A percentile compares a stretch with the other conserved stretches of the same genome.
Conservation (phyloP, 305 asterid species). For the Ajuga reptans region DNA sequence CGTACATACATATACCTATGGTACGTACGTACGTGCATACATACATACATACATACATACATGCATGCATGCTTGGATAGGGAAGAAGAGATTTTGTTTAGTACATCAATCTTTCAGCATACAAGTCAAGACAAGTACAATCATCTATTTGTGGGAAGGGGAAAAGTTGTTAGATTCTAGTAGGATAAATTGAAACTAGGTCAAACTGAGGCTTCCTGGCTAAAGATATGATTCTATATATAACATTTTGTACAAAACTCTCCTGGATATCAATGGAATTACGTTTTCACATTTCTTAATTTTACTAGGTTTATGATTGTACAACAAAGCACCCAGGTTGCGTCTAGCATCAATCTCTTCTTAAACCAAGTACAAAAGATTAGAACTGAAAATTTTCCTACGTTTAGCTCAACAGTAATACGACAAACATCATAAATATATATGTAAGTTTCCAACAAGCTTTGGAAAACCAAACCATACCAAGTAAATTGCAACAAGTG, state of each 20-base stretch:
- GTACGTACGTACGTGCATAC: not conserved
- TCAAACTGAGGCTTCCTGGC: not conserved
- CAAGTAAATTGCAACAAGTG: not conserved
- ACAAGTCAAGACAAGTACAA: not conserved
- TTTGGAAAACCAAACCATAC: not conserved
- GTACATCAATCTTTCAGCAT: not conserved
- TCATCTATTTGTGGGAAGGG: not conserved
- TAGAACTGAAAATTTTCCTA: conserved; percentile 1
- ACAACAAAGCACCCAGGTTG: not conserved
- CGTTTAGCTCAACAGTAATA: not conserved
- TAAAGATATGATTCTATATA: not conserved
- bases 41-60: not conserved
- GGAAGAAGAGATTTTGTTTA: not conserved
- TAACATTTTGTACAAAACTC: not conserved
- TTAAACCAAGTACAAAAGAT: conserved; percentile 6
- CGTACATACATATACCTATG: no score
- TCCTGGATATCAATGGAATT: not conserved
- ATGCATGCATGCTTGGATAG: no score
- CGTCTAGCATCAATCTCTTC: conserved; percentile 6
- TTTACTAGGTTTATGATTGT: not conserved
- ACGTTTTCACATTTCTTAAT: not conserved
- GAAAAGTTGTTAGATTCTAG: not conserved
- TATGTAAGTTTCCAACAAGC: not conserved
- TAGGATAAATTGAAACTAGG: conserved; percentile 7
- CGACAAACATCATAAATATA: not conserved